Evolutionary conservation across 768 basidiomycete species (phyloP), one percentile per base, ranked within the genome.

Genomic region (Boletus fagicola): DNA sequence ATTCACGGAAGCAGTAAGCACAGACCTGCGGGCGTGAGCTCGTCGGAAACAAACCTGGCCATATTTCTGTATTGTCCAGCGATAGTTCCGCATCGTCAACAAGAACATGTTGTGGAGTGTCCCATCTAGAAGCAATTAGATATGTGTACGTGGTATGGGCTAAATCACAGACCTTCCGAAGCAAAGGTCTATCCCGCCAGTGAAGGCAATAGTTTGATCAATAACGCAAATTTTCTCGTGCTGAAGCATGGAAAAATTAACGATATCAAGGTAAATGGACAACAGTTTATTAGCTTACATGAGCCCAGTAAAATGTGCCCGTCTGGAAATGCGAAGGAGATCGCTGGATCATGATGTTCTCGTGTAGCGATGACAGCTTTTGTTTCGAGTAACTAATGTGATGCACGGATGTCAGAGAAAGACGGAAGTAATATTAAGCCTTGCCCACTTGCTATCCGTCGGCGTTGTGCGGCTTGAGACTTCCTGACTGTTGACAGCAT

Each of bases 141-240:
- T 43, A 46, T 33, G 0, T 45, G 49, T 3, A 28, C 18, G 24
- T 43, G n/a, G 22, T 8, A 48, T 5, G 12, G 43, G 26, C 6
- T 13, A 43, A 31, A 42, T 15, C 30, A 61, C 69, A 46, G 59
- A 87, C 83, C 92, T 80, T 66, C 94, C 93, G 63, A 94, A 97
- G 70, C 92, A 96, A 35, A 96, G 80, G 72, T 99, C 97, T 43
- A 99, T 74, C 3, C 97, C 97, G 18, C 97, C 97, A 92, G 94
- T 97, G 75, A 98, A 99, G 0, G 92, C 95, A 61, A 98, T 97
- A 1, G 93, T 85, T 69, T 97, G 91, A 69, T 99, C 97, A 59
- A 99, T 91, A 15, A 98, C 94, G 67, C 96, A 98, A 60, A 99
- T 69, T 69, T 99, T 99, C 78, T 99, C 97, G 72, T 98, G 97